Evolutionary conservation across 1,139 yeast species (phyloP).

Genomic region (Geotrichum citri-aurantii): DNA sequence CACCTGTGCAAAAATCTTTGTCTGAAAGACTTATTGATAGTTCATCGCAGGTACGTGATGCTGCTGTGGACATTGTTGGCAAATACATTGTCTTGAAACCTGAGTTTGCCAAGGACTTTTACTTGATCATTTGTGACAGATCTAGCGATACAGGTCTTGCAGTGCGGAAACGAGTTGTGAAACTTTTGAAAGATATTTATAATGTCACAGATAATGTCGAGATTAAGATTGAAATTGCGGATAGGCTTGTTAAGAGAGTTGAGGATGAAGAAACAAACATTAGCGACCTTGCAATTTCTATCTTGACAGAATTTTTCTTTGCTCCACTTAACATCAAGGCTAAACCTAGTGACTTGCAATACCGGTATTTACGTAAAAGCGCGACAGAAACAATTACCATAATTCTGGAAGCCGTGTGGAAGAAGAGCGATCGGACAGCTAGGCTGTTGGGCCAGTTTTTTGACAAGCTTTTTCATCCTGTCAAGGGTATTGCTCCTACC

Average conservation of each 20-base stretch:
- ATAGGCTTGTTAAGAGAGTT: constrained; percentile 47
- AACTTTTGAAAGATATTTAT: constrained; percentile 49
- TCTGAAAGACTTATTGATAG: constrained; percentile 49
- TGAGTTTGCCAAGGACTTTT: constrained; percentile 44
- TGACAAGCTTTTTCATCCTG: constrained; percentile 18
- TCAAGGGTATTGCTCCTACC: constrained; percentile 22
- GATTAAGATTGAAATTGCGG: constrained; percentile 44
- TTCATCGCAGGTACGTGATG: constrained; percentile 70
- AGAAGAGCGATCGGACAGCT: constrained; percentile 13
- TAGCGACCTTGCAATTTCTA: constrained; percentile 41
- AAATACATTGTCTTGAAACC: constrained; percentile 46
- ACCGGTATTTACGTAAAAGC: constrained; percentile 8
- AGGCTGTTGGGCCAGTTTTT: constrained; percentile 17
- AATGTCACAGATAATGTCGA: constrained; percentile 31
- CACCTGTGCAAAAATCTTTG: constrained; percentile 49
- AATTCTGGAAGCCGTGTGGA: constrained; percentile 16
- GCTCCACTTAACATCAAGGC: constrained; percentile 20
- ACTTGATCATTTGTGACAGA: constrained; percentile 46
- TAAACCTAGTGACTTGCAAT: constrained; percentile 12
- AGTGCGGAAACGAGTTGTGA: constrained; percentile 60
- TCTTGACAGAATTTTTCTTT: constrained; percentile 47
- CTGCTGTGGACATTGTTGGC: constrained; percentile 63
- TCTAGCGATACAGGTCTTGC: constrained; percentile 55
- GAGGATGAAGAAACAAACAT: constrained; percentile 69
- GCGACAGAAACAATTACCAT: constrained; percentile 4